Percentiles rank a stretch among this genome's conserved stretches.
Evolutionary conservation across 176 grass and related monocot species (phyloP).

Genomic region (Oryza nivara): DNA sequence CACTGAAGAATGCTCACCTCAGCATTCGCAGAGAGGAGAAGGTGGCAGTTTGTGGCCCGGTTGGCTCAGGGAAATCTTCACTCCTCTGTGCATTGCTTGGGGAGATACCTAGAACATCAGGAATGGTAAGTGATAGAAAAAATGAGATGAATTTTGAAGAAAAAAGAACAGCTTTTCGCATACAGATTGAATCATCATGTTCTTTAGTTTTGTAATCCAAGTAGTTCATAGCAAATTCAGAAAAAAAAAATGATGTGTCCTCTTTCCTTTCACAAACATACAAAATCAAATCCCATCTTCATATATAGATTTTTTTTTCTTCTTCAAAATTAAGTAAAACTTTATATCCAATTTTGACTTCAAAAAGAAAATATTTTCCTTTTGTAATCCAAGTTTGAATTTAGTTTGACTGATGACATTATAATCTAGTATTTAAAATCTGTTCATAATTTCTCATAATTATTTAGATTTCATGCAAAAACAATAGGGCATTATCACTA

Average conservation of each 20-base stretch:
- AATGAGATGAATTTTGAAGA: neutral
- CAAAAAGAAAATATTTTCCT: too few species aligned
- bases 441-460: neutral
- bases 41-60: conserved; percentile 76
- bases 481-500: too few species aligned
- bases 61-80: conserved; percentile 91
- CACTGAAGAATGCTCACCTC: conserved; percentile 66
- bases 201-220: too few species aligned
- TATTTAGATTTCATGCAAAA: neutral
- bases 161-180: too few species aligned
- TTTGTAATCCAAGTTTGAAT: too few species aligned
- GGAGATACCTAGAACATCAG: conserved; percentile 78
- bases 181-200: too few species aligned
- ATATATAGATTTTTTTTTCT: neutral
- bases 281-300: neutral
- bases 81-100: conserved; percentile 78
- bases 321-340: neutral
- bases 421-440: neutral
- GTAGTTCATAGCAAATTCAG: neutral
- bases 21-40: conserved; percentile 62
- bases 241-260: neutral
- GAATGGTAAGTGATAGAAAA: conserved; percentile 61
- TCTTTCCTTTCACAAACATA: neutral
- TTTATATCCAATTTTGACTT: neutral
- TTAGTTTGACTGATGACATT: too few species aligned